Conservation (phyloP, 2,329 filamentous ascomycete species). For the Ophiostoma novo-ulmi region DNA sequence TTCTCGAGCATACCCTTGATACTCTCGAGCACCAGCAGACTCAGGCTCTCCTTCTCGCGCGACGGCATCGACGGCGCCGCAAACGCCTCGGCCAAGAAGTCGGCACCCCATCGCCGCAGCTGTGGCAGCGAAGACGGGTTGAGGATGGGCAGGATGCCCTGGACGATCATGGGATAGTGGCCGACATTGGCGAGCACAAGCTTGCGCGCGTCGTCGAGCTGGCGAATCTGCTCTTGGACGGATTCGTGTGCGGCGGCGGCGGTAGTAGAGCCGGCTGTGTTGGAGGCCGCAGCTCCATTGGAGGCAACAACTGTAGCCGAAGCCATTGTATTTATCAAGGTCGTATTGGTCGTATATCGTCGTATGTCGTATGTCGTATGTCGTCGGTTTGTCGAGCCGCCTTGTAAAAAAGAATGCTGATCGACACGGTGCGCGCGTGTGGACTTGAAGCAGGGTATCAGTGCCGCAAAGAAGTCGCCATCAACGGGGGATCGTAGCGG, state of each 20-base stretch:
- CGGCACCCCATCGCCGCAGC: conserved; percentile 89
- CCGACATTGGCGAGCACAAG: conserved; percentile 80
- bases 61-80: conserved; percentile 77
- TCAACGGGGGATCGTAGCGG: background rate
- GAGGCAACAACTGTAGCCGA: conserved; percentile 10
- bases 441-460: background rate
- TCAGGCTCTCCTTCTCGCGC: conserved; percentile 74
- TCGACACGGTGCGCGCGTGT: background rate
- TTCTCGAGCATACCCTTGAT: conserved; percentile 65
- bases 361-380: background rate
- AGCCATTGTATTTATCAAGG: conserved; percentile 10
- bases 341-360: background rate
- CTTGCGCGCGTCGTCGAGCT: conserved; percentile 84
- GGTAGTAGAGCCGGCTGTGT: background rate
- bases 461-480: background rate
- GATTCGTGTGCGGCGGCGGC: conserved; percentile 33
- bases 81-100: conserved; percentile 94
- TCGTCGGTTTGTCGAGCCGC: too few species aligned
- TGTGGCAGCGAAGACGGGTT: conserved; percentile 68
- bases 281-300: background rate
- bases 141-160: conserved; percentile 88
- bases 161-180: conserved; percentile 88
- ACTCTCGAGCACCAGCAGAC: conserved; percentile 70
- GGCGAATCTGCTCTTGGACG: conserved; percentile 71
- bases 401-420: background rate